phyloP scores from a whole-genome alignment of 2,329 filamentous ascomycete species.

The Aspergillus sp. region DNA sequence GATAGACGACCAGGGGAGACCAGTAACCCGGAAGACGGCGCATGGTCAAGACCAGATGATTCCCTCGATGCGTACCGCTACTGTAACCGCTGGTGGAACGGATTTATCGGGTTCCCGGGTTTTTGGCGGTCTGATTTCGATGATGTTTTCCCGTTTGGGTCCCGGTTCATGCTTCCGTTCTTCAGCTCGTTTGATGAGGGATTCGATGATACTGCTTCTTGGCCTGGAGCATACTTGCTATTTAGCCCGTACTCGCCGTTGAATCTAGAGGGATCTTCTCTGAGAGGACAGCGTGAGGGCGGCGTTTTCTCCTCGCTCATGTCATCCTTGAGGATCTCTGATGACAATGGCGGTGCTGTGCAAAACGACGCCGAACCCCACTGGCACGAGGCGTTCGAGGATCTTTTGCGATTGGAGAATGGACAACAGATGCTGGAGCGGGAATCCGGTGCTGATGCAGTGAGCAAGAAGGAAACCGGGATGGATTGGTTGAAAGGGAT shows the following conservation, averaged over 20 bases:
- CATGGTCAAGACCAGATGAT: conserved; percentile 6
- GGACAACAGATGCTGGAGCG: conserved; percentile 37
- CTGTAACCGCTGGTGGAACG: conserved; percentile 7
- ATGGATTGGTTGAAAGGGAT: conserved; percentile 36
- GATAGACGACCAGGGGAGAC: conserved; percentile 8
- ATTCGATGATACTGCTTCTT: conserved; percentile 29
- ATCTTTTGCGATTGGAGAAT: conserved; percentile 47
- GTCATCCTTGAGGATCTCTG: conserved; percentile 24
- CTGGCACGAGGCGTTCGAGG: conserved; percentile 55
- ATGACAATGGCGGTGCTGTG: conserved; percentile 19
- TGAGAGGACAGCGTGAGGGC: conserved; percentile 15
- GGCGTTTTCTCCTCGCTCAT: conserved; percentile 30
- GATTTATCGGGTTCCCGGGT: conserved; percentile 5
- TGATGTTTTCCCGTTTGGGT: conserved; percentile 23
- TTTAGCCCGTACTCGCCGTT: conserved; percentile 50
- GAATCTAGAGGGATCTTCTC: conserved; percentile 39
- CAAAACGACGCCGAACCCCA: conserved; percentile 26
- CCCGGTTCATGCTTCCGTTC: conserved; percentile 23
- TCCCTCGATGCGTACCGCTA: conserved; percentile 20
- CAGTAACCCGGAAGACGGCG: conserved; percentile 1
- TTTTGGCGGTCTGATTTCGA: conserved; percentile 28
- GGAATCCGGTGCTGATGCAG: conserved; percentile 14
- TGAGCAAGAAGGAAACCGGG: conserved; percentile 23
- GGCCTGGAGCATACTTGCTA: conserved; percentile 39
- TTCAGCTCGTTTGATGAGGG: conserved; percentile 19